These are phyloP conservation scores for Geotrichum reessii DNA, from an alignment of 1,139 yeast genomes.

Conservation along the genomic window DNA sequence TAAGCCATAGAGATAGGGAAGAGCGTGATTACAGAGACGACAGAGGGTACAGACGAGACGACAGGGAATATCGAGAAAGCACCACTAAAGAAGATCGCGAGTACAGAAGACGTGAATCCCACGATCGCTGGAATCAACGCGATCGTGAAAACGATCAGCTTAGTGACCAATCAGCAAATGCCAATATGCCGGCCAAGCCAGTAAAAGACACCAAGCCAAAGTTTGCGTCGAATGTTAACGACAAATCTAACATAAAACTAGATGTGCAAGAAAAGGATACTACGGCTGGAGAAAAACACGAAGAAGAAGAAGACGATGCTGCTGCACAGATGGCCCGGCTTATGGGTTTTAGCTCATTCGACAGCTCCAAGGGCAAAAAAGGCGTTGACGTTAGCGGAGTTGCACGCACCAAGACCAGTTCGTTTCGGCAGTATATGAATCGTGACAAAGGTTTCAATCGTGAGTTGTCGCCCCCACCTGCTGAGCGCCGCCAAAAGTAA, in stretches of 20 bases:
- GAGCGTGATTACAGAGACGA: background rate
- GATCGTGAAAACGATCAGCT: background rate
- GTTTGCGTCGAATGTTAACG: background rate
- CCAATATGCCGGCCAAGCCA: background rate
- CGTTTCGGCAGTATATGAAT: slow-evolving; percentile 66
- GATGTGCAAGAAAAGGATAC: slow-evolving; percentile 28
- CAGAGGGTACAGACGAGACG: slow-evolving; percentile 4
- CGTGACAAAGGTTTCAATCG: slow-evolving; percentile 57
- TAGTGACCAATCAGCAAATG: background rate
- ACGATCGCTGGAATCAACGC: background rate
- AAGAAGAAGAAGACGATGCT: slow-evolving; percentile 26
- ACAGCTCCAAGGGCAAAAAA: slow-evolving; percentile 56
- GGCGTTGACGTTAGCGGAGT: slow-evolving; percentile 44
- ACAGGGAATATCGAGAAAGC: slow-evolving; percentile 1
- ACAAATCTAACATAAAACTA: background rate
- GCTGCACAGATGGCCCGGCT: slow-evolving; percentile 37
- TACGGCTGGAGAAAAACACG: slow-evolving; percentile 25
- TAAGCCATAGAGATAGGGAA: background rate
- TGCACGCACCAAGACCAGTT: slow-evolving; percentile 39
- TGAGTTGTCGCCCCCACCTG: slow-evolving; percentile 47
- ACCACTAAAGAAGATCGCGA: background rate
- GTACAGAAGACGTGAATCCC: background rate
- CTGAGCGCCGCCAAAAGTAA: slow-evolving; percentile 9
- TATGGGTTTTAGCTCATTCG: slow-evolving; percentile 65
- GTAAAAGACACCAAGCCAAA: background rate